Conservation (phyloP, 2,329 filamentous ascomycete species). For the Fusarium protoensiforme region DNA sequence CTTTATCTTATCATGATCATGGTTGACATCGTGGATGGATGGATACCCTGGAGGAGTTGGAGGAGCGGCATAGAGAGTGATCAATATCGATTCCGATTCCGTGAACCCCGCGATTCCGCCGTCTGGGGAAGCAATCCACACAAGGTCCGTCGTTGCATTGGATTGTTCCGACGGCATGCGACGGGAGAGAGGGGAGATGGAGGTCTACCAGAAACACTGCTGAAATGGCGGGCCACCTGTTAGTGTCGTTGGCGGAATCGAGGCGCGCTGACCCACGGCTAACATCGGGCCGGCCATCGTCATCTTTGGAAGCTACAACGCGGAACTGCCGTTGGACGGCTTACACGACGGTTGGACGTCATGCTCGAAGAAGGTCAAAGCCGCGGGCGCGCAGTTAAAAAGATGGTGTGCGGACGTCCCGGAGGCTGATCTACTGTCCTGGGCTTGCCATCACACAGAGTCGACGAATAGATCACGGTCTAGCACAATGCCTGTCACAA, state of each 20-base stretch:
- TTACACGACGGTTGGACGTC: slow-evolving; percentile 37
- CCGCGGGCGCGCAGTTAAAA: slow-evolving; percentile 36
- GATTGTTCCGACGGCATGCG: slow-evolving; percentile 17
- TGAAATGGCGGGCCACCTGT: neutral
- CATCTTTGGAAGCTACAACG: slow-evolving; percentile 22
- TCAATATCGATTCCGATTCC: neutral
- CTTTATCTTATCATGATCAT: neutral
- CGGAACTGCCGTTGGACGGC: slow-evolving; percentile 40
- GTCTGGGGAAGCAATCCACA: neutral
- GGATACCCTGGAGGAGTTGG: neutral
- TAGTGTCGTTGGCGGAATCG: slow-evolving; percentile 37
- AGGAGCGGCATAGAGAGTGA: neutral
- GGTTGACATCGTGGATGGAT: neutral
- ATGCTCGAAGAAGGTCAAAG: slow-evolving; percentile 31
- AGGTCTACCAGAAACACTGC: neutral
- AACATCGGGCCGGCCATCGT: slow-evolving; percentile 42
- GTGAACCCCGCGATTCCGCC: neutral
- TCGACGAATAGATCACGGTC: neutral
- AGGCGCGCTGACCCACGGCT: slow-evolving; percentile 37
- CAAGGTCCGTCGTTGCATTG: neutral
- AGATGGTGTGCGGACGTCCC: slow-evolving; percentile 24
- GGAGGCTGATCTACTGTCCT: neutral
- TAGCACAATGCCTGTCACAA: slow-evolving; percentile 60
- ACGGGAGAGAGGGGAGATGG: neutral
- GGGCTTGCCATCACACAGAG: slow-evolving; percentile 9